phyloP scores from a whole-genome alignment of 805 yeast genomes.

The Aciculoconidium aculeatum region DNA sequence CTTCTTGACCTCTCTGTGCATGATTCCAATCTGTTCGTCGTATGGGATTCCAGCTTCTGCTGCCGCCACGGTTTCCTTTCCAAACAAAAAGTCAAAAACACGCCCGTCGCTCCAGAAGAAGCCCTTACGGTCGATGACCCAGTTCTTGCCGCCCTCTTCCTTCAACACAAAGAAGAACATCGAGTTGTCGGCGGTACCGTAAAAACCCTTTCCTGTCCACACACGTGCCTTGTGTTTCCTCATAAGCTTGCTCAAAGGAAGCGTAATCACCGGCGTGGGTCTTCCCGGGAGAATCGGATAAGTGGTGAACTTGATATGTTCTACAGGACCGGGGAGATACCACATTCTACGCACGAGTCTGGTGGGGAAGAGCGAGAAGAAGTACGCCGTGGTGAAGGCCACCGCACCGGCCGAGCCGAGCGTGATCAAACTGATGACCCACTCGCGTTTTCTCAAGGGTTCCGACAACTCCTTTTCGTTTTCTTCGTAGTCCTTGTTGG shows the following conservation, averaged over 20 bases:
- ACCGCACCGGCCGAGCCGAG: conserved; percentile 24
- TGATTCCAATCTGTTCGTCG: conserved; percentile 51
- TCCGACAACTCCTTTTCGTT: conserved; percentile 41
- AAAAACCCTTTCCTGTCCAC: conserved; percentile 85
- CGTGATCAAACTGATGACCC: conserved; percentile 23
- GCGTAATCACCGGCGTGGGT: conserved; percentile 67
- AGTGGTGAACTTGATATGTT: conserved; percentile 58
- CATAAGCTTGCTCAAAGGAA: conserved; percentile 51
- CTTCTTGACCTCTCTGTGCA: conserved; percentile 41
- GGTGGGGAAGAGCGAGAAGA: conserved; percentile 48
- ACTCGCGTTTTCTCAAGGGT: conserved; percentile 37
- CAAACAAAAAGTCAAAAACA: conserved; percentile 74
- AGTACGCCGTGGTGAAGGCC: conserved; percentile 25
- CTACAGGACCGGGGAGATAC: conserved; percentile 59
- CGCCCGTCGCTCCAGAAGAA: conserved; percentile 94
- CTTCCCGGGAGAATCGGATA: conserved; percentile 73
- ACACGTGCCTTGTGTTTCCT: conserved; percentile 61
- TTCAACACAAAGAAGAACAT: conserved; percentile 69
- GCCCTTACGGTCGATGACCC: conserved; percentile 80
- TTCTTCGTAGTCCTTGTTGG: conserved; percentile 46
- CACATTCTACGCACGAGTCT: conserved; percentile 70
- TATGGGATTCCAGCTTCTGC: conserved; percentile 68
- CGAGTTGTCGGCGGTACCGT: conserved; percentile 73
- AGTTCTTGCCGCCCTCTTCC: conserved; percentile 56
- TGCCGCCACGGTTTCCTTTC: conserved; percentile 68